Conservation (phyloP, 129 eudicot genomes). For the Ambrosia artemisiifolia region DNA sequence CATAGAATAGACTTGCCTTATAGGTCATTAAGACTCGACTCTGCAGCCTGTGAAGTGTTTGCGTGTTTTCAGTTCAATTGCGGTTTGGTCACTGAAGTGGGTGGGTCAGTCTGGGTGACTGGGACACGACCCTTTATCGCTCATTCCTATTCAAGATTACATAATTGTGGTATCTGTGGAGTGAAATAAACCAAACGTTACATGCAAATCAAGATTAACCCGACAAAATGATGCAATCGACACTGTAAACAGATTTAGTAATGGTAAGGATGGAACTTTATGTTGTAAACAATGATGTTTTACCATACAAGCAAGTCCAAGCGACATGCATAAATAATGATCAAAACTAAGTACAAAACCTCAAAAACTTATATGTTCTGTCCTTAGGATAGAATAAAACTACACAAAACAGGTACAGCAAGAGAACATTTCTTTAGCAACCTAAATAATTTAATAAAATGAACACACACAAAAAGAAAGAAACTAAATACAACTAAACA, state of each 20-base stretch:
- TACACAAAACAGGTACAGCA: conserved; percentile 23
- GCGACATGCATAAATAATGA: conserved; percentile 36
- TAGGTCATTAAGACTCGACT: no score
- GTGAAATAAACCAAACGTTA: background rate
- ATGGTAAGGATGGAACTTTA: conserved; percentile 1
- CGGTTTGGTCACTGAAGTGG: no score
- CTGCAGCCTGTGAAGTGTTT: no score
- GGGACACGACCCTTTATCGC: no score
- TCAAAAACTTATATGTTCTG: conserved; percentile 29
- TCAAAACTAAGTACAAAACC: conserved; percentile 14
- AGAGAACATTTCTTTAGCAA: conserved; percentile 18
- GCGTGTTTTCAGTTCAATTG: no score
- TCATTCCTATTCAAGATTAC: no score
- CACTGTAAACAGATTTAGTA: background rate
- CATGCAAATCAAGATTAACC: background rate
- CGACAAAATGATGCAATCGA: background rate
- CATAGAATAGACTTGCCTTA: no score
- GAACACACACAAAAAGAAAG: conserved; percentile 8
- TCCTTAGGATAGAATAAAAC: conserved; percentile 23
- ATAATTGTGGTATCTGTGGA: no score
- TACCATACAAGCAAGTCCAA: conserved; percentile 23
- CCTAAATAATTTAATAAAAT: conserved; percentile 36
- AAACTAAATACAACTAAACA: background rate
- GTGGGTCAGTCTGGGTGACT: no score
- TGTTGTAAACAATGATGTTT: conserved; percentile 13